A percentile compares a stretch with the other conserved stretches of the same genome.
Conservation (phyloP, 2,329 filamentous ascomycete species). For the Sarocladiaceae sp. region DNA sequence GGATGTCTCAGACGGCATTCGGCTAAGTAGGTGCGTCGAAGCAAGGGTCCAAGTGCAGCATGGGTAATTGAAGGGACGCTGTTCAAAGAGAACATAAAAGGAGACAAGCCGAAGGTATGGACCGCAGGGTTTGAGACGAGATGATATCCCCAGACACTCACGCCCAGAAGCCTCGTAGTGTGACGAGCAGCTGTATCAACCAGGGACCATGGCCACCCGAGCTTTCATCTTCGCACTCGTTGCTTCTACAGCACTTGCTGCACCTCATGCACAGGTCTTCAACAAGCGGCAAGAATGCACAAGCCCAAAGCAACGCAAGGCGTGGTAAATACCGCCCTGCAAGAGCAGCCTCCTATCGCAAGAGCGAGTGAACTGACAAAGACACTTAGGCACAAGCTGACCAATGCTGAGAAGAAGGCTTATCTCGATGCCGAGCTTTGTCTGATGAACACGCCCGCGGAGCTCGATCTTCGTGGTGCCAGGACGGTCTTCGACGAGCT, state of each 20-base stretch:
- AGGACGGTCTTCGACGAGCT: constrained; percentile 6
- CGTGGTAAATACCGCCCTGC: neutral
- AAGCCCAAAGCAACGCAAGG: constrained; percentile 6
- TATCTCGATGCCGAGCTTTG: constrained; percentile 7
- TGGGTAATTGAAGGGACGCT: neutral
- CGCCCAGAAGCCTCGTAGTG: neutral
- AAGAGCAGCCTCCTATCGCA: neutral
- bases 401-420: constrained; percentile 6
- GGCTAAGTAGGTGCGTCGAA: neutral
- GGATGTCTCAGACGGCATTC: constrained; percentile 3
- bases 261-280: neutral
- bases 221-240: neutral
- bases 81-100: neutral
- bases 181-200: neutral
- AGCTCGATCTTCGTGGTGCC: neutral
- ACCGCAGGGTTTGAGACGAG: too few relatives aligned
- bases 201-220: neutral
- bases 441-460: constrained; percentile 4
- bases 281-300: constrained; percentile 5
- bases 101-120: too few relatives aligned
- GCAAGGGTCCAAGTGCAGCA: neutral
- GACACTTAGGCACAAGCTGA: constrained; percentile 1
- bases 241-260: constrained; percentile 1
- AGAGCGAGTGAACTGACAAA: neutral
- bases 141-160: neutral